A percentile compares a stretch with the other conserved stretches of the same genome.
These are phyloP conservation scores for Cercophora sp. DNA, from an alignment of 495 filamentous ascomycete species.

Conservation along the genomic window DNA sequence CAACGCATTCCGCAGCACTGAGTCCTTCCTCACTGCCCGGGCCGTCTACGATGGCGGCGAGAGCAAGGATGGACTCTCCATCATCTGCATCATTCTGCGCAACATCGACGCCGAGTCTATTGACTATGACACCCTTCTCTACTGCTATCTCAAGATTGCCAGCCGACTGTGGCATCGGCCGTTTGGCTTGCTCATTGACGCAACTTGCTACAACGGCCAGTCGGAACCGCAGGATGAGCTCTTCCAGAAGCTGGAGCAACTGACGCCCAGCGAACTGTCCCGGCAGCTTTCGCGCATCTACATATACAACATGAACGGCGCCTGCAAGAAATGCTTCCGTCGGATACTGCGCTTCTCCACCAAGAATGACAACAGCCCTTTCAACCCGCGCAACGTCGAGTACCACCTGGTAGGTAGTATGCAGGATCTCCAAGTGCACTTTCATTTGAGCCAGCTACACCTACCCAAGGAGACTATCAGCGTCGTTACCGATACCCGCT, in stretches of 20 bases:
- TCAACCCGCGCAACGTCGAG: slow-evolving; percentile 57
- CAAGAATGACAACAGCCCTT: slow-evolving; percentile 50
- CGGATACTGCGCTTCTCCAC: slow-evolving; percentile 52
- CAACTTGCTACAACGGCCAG: slow-evolving; percentile 60
- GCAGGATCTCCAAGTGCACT: slow-evolving; percentile 60
- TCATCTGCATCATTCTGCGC: slow-evolving; percentile 62
- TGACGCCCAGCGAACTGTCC: slow-evolving; percentile 56
- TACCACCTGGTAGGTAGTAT: slow-evolving; percentile 58
- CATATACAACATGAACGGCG: slow-evolving; percentile 67
- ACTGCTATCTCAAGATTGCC: slow-evolving; percentile 64
- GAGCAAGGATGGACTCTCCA: slow-evolving; percentile 61
- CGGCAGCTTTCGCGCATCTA: slow-evolving; percentile 54
- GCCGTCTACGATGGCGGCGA: slow-evolving; percentile 66
- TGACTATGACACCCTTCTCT: slow-evolving; percentile 58
- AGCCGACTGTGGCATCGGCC: slow-evolving; percentile 64
- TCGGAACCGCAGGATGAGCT: slow-evolving; percentile 58
- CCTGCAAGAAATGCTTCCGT: slow-evolving; percentile 59
- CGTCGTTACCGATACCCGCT: slow-evolving; percentile 58
- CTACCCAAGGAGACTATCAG: slow-evolving; percentile 64
- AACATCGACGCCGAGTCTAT: slow-evolving; percentile 57
- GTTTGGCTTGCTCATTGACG: slow-evolving; percentile 61
- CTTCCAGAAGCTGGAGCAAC: slow-evolving; percentile 51
- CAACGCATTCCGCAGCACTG: slow-evolving; percentile 58
- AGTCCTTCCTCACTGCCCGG: slow-evolving; percentile 54
- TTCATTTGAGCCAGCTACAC: slow-evolving; percentile 58